Percentiles rank a stretch among this genome's conserved stretches.
These are phyloP conservation scores for Suhomyces bolitotheri DNA, from an alignment of 1,139 yeast species.

Conservation along the genomic window DNA sequence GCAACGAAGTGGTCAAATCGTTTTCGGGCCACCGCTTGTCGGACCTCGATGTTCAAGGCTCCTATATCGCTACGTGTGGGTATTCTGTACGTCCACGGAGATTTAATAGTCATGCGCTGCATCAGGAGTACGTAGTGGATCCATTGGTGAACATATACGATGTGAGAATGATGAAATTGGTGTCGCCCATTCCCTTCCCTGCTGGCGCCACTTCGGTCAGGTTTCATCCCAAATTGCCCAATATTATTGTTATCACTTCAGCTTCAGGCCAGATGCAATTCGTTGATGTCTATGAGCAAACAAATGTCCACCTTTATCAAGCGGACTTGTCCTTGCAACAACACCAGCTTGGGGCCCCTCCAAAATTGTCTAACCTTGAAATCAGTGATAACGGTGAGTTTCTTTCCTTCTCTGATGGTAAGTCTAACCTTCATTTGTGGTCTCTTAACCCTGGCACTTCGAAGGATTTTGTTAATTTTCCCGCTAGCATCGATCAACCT, in stretches of 20 bases:
- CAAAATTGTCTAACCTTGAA: constrained; percentile 54
- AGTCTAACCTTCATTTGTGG: constrained; percentile 77
- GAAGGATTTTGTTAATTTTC: constrained; percentile 47
- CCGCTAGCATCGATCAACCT: constrained; percentile 54
- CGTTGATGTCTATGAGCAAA: constrained; percentile 78
- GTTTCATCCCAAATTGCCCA: constrained; percentile 85
- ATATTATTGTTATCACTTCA: constrained; percentile 74
- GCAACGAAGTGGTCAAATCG: constrained; percentile 53
- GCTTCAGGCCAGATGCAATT: constrained; percentile 81
- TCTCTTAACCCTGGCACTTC: constrained; percentile 38
- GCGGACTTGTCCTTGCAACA: constrained; percentile 51
- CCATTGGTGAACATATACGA: constrained; percentile 86
- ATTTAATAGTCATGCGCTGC: constrained; percentile 15
- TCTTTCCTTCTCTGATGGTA: constrained; percentile 66
- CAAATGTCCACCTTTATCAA: constrained; percentile 60
- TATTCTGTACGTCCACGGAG: constrained; percentile 55
- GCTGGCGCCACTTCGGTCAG: constrained; percentile 86
- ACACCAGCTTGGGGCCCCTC: constrained; percentile 3
- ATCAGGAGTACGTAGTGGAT: constrained; percentile 49
- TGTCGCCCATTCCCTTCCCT: constrained; percentile 84
- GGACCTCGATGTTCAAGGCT: constrained; percentile 76
- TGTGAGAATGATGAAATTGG: constrained; percentile 66
- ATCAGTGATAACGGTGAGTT: constrained; percentile 82
- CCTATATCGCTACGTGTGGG: constrained; percentile 81
- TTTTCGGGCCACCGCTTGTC: constrained; percentile 76